Evolutionary conservation across 2,329 filamentous ascomycete species (phyloP).

Genomic region (Curvularia sp.): DNA sequence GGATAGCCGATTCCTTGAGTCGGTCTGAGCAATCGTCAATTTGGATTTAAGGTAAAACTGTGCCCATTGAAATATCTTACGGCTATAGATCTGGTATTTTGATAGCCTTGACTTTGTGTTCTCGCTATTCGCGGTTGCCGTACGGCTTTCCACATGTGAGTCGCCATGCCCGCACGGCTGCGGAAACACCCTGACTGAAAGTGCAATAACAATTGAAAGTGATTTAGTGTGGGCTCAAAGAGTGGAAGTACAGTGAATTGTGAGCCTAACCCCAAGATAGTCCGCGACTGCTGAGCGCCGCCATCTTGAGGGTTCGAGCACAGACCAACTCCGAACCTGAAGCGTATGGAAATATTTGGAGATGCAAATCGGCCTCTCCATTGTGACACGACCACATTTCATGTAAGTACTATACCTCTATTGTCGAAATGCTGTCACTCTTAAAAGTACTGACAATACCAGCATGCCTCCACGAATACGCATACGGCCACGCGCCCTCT

Average conservation of each 20-base stretch:
- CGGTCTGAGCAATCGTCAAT: conserved; percentile 51
- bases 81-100: conserved; percentile 45
- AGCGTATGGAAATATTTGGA: conserved; percentile 41
- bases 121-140: conserved; percentile 21
- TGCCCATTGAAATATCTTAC: conserved; percentile 34
- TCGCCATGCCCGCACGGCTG: conserved; percentile 36
- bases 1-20: conserved; percentile 69
- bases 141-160: conserved; percentile 34
- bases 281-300: conserved; percentile 12
- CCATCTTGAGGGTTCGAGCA: conserved; percentile 29
- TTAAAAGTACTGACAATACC: conserved; percentile 6
- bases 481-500: conserved; percentile 42
- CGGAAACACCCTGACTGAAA: neutral
- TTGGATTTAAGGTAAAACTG: neutral
- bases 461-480: conserved; percentile 52
- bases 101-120: conserved; percentile 11
- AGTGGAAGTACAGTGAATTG: conserved; percentile 3
- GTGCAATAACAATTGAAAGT: neutral
- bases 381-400: conserved; percentile 36
- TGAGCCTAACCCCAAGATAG: conserved; percentile 12
- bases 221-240: neutral
- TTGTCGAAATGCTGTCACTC: neutral
- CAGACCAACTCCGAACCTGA: conserved; percentile 32
- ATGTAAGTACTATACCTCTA: conserved; percentile 30
- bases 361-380: conserved; percentile 29